A percentile compares a stretch with the other conserved stretches of the same genome.
Conservation (phyloP, 768 basidiomycete genomes). For the Fomitopsis pulvina region DNA sequence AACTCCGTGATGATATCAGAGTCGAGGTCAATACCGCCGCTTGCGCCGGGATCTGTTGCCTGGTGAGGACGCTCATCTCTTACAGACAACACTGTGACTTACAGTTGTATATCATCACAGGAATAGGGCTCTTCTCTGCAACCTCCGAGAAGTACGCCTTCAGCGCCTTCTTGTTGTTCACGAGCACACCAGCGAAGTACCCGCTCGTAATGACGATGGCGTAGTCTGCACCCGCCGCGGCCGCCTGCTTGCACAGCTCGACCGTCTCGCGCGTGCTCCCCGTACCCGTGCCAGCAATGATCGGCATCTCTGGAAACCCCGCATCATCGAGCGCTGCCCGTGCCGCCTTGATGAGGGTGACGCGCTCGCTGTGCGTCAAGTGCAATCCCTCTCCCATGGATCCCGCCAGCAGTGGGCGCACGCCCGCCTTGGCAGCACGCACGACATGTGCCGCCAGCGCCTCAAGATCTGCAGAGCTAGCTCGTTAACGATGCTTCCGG, state of each 20-base stretch:
- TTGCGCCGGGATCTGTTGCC: constrained; percentile 70
- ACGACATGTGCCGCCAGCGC: constrained; percentile 35
- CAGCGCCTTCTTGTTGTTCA: constrained; percentile 54
- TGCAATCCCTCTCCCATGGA: constrained; percentile 48
- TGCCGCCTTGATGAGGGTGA: constrained; percentile 24
- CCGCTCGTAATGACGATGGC: constrained; percentile 82
- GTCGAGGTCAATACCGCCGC: constrained; percentile 87
- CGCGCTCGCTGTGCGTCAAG: constrained; percentile 33
- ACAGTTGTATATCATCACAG: constrained; percentile 89
- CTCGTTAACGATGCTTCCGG: background rate
- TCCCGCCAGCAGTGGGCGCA: constrained; percentile 29
- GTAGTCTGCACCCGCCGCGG: constrained; percentile 80
- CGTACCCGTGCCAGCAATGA: constrained; percentile 79
- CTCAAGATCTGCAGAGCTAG: constrained; percentile 27
- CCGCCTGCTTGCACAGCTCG: constrained; percentile 68
- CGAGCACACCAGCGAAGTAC: constrained; percentile 78
- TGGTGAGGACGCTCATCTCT: background rate
- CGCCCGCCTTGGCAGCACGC: constrained; percentile 32
- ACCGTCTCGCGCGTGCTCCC: constrained; percentile 82
- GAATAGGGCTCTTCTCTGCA: constrained; percentile 73
- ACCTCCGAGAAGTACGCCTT: constrained; percentile 78
- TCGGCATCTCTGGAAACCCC: constrained; percentile 50
- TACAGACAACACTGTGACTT: constrained; percentile 24
- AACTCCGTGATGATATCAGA: constrained; percentile 82
- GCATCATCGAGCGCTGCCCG: constrained; percentile 66